phyloP scores from a whole-genome alignment of 129 eudicot species.

The Lactuca sativa region DNA sequence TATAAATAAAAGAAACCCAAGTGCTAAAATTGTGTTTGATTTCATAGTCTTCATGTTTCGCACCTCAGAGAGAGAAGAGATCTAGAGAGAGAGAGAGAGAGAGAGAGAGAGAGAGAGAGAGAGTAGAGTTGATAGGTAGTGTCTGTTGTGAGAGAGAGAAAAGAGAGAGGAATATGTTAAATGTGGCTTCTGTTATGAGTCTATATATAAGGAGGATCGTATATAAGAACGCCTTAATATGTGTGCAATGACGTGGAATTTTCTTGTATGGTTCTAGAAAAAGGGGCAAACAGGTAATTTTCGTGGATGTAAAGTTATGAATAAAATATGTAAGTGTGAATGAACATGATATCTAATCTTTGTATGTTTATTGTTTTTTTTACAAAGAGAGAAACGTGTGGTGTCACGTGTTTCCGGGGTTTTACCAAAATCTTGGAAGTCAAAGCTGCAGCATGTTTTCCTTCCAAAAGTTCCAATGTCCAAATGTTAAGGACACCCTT shows the following conservation, averaged over 20 bases:
- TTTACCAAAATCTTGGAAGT: not conserved
- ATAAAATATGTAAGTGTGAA: not conserved
- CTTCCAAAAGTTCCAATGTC: not conserved
- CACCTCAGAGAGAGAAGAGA: not conserved
- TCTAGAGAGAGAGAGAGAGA: not conserved
- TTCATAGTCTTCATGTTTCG: conserved; percentile 26
- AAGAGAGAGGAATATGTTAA: conserved; percentile 4
- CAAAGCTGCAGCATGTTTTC: conserved; percentile 9
- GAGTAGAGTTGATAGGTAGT: not conserved
- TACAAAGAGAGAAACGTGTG: conserved; percentile 22
- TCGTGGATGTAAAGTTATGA: not conserved
- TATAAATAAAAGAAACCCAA: conserved; percentile 30
- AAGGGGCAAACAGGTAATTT: not conserved
- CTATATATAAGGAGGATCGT: conserved; percentile 7
- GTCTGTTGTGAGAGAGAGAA: not conserved
- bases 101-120: not conserved
- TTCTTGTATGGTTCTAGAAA: conserved; percentile 22
- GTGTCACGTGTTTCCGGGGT: not conserved
- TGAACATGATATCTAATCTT: not conserved
- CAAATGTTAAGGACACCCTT: not conserved
- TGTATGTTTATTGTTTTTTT: not conserved
- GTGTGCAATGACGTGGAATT: conserved; percentile 25
- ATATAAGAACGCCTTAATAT: not conserved
- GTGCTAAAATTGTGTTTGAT: conserved; percentile 19
- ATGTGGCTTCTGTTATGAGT: conserved; percentile 10